phyloP scores from a whole-genome alignment of 2,329 filamentous ascomycete genomes.

The Rhynchosporium secalis region DNA sequence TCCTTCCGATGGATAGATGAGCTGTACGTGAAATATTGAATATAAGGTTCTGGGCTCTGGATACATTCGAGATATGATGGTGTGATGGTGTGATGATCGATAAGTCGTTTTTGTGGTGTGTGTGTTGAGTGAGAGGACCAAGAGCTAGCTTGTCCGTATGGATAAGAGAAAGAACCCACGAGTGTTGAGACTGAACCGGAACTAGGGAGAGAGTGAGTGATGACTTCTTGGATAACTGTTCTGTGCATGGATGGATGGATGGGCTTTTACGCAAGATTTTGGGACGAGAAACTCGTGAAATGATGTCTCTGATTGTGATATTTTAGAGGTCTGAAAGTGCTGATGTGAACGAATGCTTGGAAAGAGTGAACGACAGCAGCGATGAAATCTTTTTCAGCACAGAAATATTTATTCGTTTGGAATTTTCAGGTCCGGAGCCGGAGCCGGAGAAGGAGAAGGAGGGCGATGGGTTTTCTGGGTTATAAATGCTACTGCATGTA shows the following conservation, averaged over 20 bases:
- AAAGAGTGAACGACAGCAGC: constrained; percentile 22
- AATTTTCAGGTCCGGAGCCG: constrained; percentile 22
- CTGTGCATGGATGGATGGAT: constrained; percentile 45
- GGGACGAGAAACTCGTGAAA: constrained; percentile 25
- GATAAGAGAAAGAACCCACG: constrained; percentile 21
- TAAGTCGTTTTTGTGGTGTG: constrained; percentile 29
- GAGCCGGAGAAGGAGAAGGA: constrained; percentile 9
- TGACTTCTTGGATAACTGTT: constrained; percentile 51
- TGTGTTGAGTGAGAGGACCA: constrained; percentile 18
- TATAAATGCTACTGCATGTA: constrained; percentile 25
- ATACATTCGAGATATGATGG: constrained; percentile 25
- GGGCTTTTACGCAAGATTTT: constrained; percentile 41
- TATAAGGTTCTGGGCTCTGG: too few relatives aligned
- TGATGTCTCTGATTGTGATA: not conserved
- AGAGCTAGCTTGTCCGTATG: constrained; percentile 30
- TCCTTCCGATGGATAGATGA: too few relatives aligned
- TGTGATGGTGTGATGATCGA: not conserved
- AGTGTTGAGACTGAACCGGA: constrained; percentile 24
- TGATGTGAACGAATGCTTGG: not conserved
- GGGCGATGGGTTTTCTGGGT: constrained; percentile 27
- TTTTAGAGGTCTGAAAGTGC: not conserved
- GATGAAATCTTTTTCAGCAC: not conserved
- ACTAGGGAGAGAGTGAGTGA: constrained; percentile 50
- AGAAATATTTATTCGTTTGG: constrained; percentile 18
- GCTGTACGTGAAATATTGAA: too few relatives aligned